Evolutionary conservation across 1,284 basidiomycete genomes (phyloP), one percentile per base, ranked within the genome.

Genomic region (Pseudozyma thailandica): DNA sequence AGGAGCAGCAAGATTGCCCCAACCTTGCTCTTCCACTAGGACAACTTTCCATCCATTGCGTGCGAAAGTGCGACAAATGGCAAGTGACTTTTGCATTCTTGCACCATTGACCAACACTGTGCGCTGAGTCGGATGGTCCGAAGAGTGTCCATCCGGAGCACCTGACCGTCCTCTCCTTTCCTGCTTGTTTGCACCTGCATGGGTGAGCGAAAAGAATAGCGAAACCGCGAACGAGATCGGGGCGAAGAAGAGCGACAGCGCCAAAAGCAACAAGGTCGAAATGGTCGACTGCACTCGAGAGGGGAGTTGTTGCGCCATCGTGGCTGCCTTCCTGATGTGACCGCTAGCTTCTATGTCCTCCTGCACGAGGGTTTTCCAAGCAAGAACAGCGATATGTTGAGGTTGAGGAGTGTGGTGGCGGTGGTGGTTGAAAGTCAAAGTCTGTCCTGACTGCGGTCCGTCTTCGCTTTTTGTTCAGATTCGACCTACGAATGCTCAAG

Each of bases 101-200:
- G 83, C 84, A 27, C 84, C 84, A 55, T 82, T 85, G 47, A 85
- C 79, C 7, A 85, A 80, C 8, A 84, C 84, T 18, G 70, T 81
- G n/a, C 61, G 51, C 48, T 65, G 54, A 27, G 35, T 20, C 13
- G 44, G 13, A 21, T 15, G 2, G 10, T 35, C 23, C 4, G 20
- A 10, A 3, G 30, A 15, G 42, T 33, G 39, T 8, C 48, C 62
- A 13, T 58, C 55, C 16, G 50, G 16, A 13, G 16, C 12, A 25
- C 25, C 8, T 30, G 50, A 43, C 27, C 16, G 27, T 12, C 30
- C 43, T 10, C 13, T n/a, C 2, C 13, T 33, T 20, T 3, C 45
- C 51, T 49, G 23, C 21, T 47, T 23, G 4, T 38, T 16, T 23
- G 43, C 20, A 15, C 47, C 35, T 12, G 56, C 13, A 15, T 72